Base-by-base conservation (phyloP, 2,329 filamentous ascomycete species). In the Scedosporium dehoogii region DNA sequence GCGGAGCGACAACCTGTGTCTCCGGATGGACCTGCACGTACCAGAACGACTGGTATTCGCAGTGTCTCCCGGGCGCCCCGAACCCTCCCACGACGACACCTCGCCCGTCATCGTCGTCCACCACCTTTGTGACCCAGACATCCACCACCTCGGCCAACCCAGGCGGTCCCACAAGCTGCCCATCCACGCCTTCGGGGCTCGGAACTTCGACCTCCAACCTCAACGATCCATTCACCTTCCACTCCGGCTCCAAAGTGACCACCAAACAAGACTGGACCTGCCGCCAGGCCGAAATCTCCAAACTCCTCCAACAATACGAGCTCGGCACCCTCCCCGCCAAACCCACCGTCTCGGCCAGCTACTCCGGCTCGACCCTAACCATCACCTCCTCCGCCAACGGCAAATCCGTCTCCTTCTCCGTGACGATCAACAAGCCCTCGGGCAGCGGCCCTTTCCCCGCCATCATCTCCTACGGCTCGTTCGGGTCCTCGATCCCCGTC, bases 401-500 rank as follows among this genome's bases (percentile, higher is more conserved):
- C 23, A 55, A 55, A 25, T 72, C 67, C 62, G 70, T 71, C 58
- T 69, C 70, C 5, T 74, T 74, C 65, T 64, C 69, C 14, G 70
- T 70, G 1, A 68, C 69, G 4, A 68, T 75, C 61, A 66, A 65
- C 33, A 59, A 66, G 18, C 68, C 69, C 18, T 72, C 67, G 55
- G 71, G 75, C 38, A 67, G 41, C 57, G 33, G 21, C 46, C 57
- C 33, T 18, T 59, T 42, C 68, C 81, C 82, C 5, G 83, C 82
- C 63, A 81, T 86, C 70, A 84, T 86, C 67, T 78, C 78, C 61
- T 81, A 82, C 66, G 83, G 81, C 53, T 79, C 75, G 59, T 78
- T 76, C 12, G 80, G 74, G 42, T 72, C 78, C 6, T 82, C 78
- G 65, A 75, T 87, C 60, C 83, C 84, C 14, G 75, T 83, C 59